Percentiles rank a stretch among this genome's conserved stretches.
Evolutionary conservation across 169 alveolate species (phyloP).

Genomic region (Amoebophrya sp.): DNA sequence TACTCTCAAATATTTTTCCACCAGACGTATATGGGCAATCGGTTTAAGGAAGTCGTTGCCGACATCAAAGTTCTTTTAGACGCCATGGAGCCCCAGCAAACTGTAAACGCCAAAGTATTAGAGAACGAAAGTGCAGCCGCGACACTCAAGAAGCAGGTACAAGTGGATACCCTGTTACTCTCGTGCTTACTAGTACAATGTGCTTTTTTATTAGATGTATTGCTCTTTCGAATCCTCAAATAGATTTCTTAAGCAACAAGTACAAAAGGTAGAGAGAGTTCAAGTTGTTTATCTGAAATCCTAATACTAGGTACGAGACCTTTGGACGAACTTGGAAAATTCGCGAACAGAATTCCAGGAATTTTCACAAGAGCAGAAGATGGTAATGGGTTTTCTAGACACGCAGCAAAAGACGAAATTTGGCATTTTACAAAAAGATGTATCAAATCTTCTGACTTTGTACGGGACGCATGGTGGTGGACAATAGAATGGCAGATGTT

Average conservation of each 20-base stretch:
- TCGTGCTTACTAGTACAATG: too few species aligned
- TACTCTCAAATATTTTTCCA: too few species aligned
- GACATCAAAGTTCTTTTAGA: background rate
- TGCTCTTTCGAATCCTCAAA: too few species aligned
- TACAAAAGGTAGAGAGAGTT: too few species aligned
- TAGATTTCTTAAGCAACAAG: too few species aligned
- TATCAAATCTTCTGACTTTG: background rate
- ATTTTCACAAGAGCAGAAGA: background rate
- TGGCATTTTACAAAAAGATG: background rate
- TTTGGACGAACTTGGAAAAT: background rate
- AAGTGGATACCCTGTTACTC: too few species aligned
- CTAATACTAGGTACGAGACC: background rate
- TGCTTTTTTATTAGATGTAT: too few species aligned
- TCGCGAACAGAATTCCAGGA: background rate
- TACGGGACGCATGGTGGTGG: background rate
- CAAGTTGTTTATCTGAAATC: too few species aligned
- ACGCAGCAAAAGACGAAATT: background rate
- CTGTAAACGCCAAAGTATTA: background rate
- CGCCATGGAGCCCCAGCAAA: conserved; percentile 26
- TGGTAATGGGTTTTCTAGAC: background rate
- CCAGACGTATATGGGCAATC: background rate
- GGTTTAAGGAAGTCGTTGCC: background rate
- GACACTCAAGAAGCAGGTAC: background rate
- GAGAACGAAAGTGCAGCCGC: background rate
- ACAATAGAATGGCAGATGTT: background rate